These are phyloP conservation scores for Kodamaea restingae DNA, from an alignment of 805 yeast genomes.

Conservation along the genomic window DNA sequence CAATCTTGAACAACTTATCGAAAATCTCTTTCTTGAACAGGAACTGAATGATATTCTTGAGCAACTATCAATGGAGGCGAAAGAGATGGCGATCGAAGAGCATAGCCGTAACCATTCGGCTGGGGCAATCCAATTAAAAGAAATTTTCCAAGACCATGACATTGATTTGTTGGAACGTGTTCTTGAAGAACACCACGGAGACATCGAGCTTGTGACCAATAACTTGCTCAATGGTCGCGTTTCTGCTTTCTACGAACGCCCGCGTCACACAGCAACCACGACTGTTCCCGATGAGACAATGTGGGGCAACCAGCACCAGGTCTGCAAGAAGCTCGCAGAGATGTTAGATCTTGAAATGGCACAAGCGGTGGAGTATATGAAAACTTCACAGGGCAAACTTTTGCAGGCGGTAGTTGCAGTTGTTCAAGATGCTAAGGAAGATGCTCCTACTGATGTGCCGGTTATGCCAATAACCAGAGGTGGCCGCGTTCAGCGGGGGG, in stretches of 20 bases:
- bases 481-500: slow-evolving; percentile 34
- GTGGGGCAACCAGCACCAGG: slow-evolving; percentile 14
- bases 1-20: slow-evolving; percentile 22
- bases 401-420: slow-evolving; percentile 35
- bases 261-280: not conserved
- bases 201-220: slow-evolving; percentile 27
- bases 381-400: slow-evolving; percentile 24
- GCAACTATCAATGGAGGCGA: slow-evolving; percentile 7
- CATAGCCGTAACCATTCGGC: slow-evolving; percentile 9
- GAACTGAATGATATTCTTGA: slow-evolving; percentile 11
- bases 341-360: slow-evolving; percentile 16
- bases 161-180: slow-evolving; percentile 23
- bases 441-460: not conserved
- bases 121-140: slow-evolving; percentile 24
- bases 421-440: slow-evolving; percentile 13
- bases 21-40: slow-evolving; percentile 20
- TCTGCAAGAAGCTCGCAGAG: slow-evolving; percentile 17
- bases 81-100: slow-evolving; percentile 2
- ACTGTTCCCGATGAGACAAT: slow-evolving; percentile 8
- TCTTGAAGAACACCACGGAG: slow-evolving; percentile 25
- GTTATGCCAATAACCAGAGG: slow-evolving; percentile 11
- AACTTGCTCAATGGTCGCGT: slow-evolving; percentile 10
- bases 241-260: slow-evolving; percentile 4
- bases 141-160: slow-evolving; percentile 45
- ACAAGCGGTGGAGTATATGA: slow-evolving; percentile 18